A percentile compares a stretch with the other conserved stretches of the same genome.
Evolutionary conservation across 2,329 filamentous ascomycete genomes (phyloP).

Genomic region (Anisogramma anomala): DNA sequence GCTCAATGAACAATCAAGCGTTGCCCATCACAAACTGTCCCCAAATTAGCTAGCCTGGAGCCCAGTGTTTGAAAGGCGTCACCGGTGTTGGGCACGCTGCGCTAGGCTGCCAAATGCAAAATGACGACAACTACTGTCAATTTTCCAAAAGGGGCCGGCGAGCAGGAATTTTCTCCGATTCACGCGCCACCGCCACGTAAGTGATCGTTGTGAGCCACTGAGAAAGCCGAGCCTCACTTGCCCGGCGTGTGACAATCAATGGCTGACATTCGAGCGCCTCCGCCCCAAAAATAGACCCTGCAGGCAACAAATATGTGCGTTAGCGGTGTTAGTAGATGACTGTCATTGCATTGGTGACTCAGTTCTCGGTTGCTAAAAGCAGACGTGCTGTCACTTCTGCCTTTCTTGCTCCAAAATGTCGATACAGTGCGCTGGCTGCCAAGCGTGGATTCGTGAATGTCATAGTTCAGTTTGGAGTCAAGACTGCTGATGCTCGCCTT

Average conservation of each 20-base stretch:
- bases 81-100: no score
- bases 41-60: no score
- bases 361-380: not conserved
- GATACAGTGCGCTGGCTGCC: not conserved
- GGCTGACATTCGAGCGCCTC: not conserved
- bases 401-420: not conserved
- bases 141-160: not conserved
- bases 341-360: not conserved
- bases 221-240: no score
- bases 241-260: no score
- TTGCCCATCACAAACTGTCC: no score
- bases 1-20: no score
- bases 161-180: no score
- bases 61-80: no score
- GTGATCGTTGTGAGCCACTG: no score
- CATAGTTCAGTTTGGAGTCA: not conserved
- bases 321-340: not conserved
- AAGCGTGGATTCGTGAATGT: not conserved
- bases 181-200: no score
- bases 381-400: not conserved
- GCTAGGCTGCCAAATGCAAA: no score
- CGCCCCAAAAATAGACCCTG: constrained; percentile 1
- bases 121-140: no score
- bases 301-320: not conserved
- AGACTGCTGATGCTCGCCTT: not conserved